Evolutionary conservation across 208 protist species (phyloP), one percentile per base, ranked within the genome.

Genomic region (Trypanosomatidae sp.): DNA sequence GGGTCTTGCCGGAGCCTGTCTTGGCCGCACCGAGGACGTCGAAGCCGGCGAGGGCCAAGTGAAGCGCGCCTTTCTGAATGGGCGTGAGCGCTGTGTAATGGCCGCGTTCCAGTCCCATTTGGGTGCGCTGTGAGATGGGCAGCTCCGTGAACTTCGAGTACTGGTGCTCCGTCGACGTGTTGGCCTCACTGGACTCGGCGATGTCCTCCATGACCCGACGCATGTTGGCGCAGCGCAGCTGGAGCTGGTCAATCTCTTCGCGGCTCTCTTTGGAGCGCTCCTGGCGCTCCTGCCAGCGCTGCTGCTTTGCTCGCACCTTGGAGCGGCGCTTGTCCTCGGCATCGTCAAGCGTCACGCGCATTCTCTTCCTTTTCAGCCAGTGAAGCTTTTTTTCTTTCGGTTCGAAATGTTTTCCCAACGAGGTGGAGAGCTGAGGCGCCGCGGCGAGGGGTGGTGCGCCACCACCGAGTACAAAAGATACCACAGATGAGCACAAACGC

Each of bases 21-120:
- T 97, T 99, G 22, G 99, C 98, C 15, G 98, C 98, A 39, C 98
- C 99, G n/a, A 99, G 91, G 33, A 99, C 92, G 80, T 99, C 99
- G 39, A 92, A 83, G 0, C 98, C 99, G 2, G 91, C 91, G 8
- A 99, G 85, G 0, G 98, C 92, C 43, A 98, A 89, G 41, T 97
- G 97, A 22, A 99, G 88, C 3, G 98, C 82, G 60, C 97, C 93
- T 41, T 84, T 79, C 84, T 99, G 99, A 71, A 99, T 98, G 13
- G 96, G 93, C 17, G 98, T 99, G 89, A 99, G 93, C 52, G 87
- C 88, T 12, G 82, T 94, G 82, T 97, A 99, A 56, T 92, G 90
- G 17, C 85, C 92, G 9, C 92, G 82, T 74, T 94, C 86, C n/a
- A 99, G 88, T 2, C 94, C 98, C 74, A 94, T 86, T 65, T 90